phyloP scores from a whole-genome alignment of 75 land plant genomes.

The Azolla pinnata region DNA sequence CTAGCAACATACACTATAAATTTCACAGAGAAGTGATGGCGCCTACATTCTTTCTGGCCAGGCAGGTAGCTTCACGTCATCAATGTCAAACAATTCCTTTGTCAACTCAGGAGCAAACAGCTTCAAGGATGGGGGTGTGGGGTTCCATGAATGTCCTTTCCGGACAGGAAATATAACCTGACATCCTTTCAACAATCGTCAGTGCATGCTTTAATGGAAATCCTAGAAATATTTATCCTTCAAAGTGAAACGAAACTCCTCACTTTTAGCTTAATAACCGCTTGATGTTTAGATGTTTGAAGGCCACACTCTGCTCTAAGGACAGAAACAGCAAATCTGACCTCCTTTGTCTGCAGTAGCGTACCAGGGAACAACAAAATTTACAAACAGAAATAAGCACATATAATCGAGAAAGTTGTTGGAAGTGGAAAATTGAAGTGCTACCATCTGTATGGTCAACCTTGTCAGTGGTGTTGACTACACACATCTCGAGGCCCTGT shows the following conservation, averaged over 20 bases:
- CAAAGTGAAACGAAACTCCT: not conserved
- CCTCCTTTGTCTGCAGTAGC: constrained; percentile 73
- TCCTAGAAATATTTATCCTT: too few species aligned
- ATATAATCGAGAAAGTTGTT: too few species aligned
- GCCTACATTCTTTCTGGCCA: constrained; percentile 86
- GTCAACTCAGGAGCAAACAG: constrained; percentile 50
- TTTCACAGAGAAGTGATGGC: too few species aligned
- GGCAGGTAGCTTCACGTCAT: constrained; percentile 74
- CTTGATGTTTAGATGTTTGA: not conserved
- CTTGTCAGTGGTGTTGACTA: constrained; percentile 44
- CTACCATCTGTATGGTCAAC: too few species aligned
- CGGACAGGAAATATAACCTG: constrained; percentile 70
- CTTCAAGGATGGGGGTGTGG: constrained; percentile 66
- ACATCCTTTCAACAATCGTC: constrained; percentile 1
- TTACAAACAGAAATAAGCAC: too few species aligned
- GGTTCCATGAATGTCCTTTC: constrained; percentile 29
- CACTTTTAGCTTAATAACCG: not conserved
- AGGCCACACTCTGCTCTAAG: constrained; percentile 34
- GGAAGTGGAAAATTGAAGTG: too few species aligned
- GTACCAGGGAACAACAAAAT: too few species aligned
- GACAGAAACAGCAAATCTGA: constrained; percentile 72
- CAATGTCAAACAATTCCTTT: constrained; percentile 62
- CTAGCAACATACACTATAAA: constrained; percentile 2
- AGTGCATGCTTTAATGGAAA: too few species aligned
- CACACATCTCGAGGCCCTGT: constrained; percentile 75